phyloP scores from a whole-genome alignment of 2,329 filamentous ascomycete species.

The Xylariaceae sp. region DNA sequence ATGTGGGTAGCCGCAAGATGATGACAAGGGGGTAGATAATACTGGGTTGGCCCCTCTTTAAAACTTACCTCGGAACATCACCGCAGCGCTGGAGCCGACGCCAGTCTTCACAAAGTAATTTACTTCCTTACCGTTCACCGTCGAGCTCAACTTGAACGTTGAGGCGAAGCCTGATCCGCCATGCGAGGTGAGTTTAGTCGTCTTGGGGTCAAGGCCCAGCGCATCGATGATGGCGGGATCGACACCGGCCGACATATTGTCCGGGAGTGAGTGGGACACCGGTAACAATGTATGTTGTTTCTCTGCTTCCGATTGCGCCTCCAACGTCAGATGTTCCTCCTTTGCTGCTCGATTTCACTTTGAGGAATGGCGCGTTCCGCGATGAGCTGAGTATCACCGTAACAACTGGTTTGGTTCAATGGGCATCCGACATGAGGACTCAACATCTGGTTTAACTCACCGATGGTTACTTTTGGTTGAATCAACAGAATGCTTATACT shows the following conservation, averaged over 20 bases:
- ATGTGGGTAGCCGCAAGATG: neutral
- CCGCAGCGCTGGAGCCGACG: constrained; percentile 49
- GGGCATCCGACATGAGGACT: constrained; percentile 5
- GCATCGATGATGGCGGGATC: constrained; percentile 59
- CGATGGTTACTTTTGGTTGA: neutral
- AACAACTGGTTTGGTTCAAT: neutral
- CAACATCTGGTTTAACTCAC: neutral
- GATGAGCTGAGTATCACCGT: neutral
- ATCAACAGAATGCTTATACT: neutral
- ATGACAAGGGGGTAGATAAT: neutral
- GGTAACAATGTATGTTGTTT: neutral
- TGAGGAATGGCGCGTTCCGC: neutral
- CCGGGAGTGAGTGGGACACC: neutral
- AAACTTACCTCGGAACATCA: constrained; percentile 62
- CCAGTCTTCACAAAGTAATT: constrained; percentile 71
- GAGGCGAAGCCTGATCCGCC: constrained; percentile 65
- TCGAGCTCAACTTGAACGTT: constrained; percentile 52
- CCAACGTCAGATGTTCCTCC: neutral
- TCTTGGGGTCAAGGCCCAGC: constrained; percentile 51
- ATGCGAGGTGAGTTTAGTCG: constrained; percentile 51
- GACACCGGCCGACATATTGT: constrained; percentile 42
- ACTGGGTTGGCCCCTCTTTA: neutral
- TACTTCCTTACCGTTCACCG: constrained; percentile 43
- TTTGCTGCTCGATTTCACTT: neutral
- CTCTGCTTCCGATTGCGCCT: neutral